A percentile compares a stretch with the other conserved stretches of the same genome.
Conservation (phyloP, 345 rosid species). For the Diplotaxis tenuifolia region DNA sequence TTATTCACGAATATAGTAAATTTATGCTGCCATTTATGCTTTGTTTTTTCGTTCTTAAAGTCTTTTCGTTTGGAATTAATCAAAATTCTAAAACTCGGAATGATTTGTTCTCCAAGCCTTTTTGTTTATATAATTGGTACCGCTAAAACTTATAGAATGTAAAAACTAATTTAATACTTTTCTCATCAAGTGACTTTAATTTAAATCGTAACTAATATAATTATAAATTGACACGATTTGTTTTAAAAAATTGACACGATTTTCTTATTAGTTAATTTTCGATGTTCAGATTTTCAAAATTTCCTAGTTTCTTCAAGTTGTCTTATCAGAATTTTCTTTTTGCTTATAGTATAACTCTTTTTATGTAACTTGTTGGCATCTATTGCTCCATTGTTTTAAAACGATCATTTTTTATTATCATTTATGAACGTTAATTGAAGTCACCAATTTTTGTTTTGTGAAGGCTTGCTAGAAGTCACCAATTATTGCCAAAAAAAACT, state of each 20-base stretch:
- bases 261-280: neutral
- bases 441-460: conserved; percentile 25
- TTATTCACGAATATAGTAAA: neutral
- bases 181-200: neutral
- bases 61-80: neutral
- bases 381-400: neutral
- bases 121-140: neutral
- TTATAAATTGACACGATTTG: neutral
- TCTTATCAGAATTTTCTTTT: neutral
- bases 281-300: neutral
- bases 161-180: neutral
- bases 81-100: neutral
- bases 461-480: too few relatives aligned
- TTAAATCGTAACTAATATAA: neutral
- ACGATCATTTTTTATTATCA: neutral
- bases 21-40: neutral
- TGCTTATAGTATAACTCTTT: neutral
- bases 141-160: neutral
- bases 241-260: neutral
- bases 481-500: conserved; percentile 13
- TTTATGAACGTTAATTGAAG: neutral
- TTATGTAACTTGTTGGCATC: neutral
- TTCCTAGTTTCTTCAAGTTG: neutral
- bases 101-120: neutral
- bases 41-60: neutral